Evolutionary conservation across 768 basidiomycete species (phyloP).

Genomic region (Lactarius trivialis): DNA sequence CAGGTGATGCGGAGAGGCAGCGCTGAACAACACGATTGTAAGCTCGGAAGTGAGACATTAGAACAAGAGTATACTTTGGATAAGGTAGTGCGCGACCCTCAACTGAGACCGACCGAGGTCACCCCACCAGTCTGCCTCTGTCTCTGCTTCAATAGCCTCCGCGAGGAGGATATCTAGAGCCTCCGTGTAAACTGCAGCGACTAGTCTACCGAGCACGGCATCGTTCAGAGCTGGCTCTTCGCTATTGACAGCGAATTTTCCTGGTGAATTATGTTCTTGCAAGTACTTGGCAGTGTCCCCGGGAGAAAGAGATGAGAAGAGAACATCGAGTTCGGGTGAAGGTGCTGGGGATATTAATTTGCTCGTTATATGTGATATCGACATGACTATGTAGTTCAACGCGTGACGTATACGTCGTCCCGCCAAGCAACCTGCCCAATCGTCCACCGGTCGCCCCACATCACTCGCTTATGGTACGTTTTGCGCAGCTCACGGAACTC

Average conservation of each 20-base stretch:
- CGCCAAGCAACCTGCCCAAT: slow-evolving; percentile 82
- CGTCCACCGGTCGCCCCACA: slow-evolving; percentile 87
- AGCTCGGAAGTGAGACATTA: background rate
- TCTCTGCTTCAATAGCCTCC: slow-evolving; percentile 64
- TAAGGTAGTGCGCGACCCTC: slow-evolving; percentile 55
- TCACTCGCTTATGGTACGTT: slow-evolving; percentile 86
- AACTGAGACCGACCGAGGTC: slow-evolving; percentile 54
- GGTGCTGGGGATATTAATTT: slow-evolving; percentile 8
- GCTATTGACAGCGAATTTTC: slow-evolving; percentile 10
- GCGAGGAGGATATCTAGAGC: slow-evolving; percentile 56
- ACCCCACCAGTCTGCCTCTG: slow-evolving; percentile 83
- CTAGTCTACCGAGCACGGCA: slow-evolving; percentile 43
- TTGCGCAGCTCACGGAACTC: slow-evolving; percentile 85
- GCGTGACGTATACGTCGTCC: slow-evolving; percentile 38
- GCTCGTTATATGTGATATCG: slow-evolving; percentile 21
- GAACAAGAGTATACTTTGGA: slow-evolving; percentile 59
- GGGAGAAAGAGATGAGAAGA: slow-evolving; percentile 36
- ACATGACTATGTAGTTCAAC: slow-evolving; percentile 3
- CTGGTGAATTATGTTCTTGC: slow-evolving; percentile 19
- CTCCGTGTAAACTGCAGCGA: slow-evolving; percentile 56
- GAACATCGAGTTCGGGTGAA: slow-evolving; percentile 23
- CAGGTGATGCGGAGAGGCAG: slow-evolving; percentile 20
- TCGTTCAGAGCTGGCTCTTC: slow-evolving; percentile 36
- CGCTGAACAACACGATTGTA: background rate
- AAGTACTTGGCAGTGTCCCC: slow-evolving; percentile 30